A percentile compares a stretch with the other conserved stretches of the same genome.
These are phyloP conservation scores for Hyphopichia buzzinii DNA, from an alignment of 1,139 yeast genomes.

Conservation along the genomic window DNA sequence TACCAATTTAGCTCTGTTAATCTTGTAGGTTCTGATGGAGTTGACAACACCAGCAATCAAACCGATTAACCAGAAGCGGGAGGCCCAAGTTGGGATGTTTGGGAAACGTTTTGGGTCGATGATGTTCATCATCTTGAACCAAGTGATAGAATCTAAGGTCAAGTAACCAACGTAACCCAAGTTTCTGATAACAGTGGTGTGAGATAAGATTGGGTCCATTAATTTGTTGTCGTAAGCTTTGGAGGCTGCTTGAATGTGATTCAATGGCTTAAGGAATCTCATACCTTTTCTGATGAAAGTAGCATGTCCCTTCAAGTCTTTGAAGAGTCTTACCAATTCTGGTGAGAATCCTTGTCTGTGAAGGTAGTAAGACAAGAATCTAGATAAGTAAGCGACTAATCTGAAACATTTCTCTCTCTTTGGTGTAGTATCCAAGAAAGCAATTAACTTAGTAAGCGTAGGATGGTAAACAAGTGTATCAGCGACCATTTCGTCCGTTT, in stretches of 20 bases:
- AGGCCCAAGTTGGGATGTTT: constrained; percentile 40
- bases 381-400: constrained; percentile 74
- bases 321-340: constrained; percentile 49
- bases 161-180: constrained; percentile 75
- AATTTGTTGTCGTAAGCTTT: constrained; percentile 71
- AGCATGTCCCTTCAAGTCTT: constrained; percentile 54
- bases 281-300: constrained; percentile 79
- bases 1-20: constrained; percentile 23
- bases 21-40: constrained; percentile 45
- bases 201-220: constrained; percentile 59
- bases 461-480: constrained; percentile 77
- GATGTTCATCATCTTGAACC: constrained; percentile 57
- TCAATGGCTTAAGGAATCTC: constrained; percentile 81
- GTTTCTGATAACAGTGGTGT: constrained; percentile 63
- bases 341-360: constrained; percentile 58
- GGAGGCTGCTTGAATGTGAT: constrained; percentile 69
- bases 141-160: constrained; percentile 67
- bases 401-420: constrained; percentile 74
- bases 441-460: constrained; percentile 58
- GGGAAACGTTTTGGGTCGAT: constrained; percentile 35
- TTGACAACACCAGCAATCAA: constrained; percentile 61
- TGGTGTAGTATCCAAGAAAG: constrained; percentile 64
- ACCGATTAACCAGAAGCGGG: constrained; percentile 79
- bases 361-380: constrained; percentile 67
- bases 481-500: too few species aligned